Evolutionary conservation across 148 eudicot genomes (phyloP), one percentile per base, ranked within the genome.

Genomic region (Camellia lanceoleosa): DNA sequence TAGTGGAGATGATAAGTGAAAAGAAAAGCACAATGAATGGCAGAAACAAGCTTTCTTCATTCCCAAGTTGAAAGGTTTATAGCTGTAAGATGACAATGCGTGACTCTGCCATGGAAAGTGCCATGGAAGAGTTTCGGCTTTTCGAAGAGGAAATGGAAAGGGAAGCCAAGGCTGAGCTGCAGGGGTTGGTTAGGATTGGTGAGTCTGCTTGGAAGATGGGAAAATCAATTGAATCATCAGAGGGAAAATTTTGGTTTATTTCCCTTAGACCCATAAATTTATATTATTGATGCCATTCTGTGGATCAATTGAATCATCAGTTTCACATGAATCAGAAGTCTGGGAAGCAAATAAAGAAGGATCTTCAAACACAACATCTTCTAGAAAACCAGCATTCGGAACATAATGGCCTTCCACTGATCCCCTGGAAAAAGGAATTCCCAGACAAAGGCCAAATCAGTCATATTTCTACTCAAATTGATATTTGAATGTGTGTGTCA

Each of bases 381-480:
- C 90, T 7, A 80, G 81, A 81, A 94, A 94, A 65, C 98, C 98
- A 79, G 91, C 91, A 89, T 94, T 94, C 56, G 98, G 97, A 77
- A 92, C 93, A 80, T 83, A 80, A 71, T 82, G 86, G 78, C 91
- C 89, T 84, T 91, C 98, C 79, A 80, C 91, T 11, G 92, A 91
- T 78, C 89, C 97, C 98, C 98, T 94, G 88, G 75, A 68, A 8
- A 85, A 19, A 49, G 64, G 18, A 58, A 47, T 61, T 65, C 68
- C 76, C 68, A 68, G 60, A 76, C 65, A 79, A 43, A 15, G 62
- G 56, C 49, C 16, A 41, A 10, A 15, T 81, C 15, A 80, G 64
- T 47, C 44, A 54, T 41, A 42, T 78, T 30, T 41, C 41, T 55
- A 68, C 54, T 67, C 67, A 56, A 52, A 30, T 41, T 54, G 52